Conservation (phyloP, 352 stramenopile species). For the Phytophthora lateralis region DNA sequence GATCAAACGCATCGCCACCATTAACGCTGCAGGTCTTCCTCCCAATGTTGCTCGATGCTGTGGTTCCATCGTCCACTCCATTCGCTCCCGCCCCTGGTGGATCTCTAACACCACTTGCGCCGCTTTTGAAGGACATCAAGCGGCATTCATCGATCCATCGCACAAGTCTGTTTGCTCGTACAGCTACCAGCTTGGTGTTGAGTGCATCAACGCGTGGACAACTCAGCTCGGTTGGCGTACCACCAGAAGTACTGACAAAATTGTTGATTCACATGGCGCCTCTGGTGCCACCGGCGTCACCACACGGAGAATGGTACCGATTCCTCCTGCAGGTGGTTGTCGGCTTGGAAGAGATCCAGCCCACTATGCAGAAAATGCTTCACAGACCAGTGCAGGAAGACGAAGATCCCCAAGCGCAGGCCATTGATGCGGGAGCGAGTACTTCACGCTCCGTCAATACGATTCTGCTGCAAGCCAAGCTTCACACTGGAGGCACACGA, state of each 20-base stretch:
- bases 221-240: conserved; percentile 4
- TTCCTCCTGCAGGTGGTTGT: conserved; percentile 35
- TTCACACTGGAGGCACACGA: neutral
- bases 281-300: conserved; percentile 17
- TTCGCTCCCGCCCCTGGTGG: neutral
- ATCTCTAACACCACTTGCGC: neutral
- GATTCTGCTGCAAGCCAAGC: conserved; percentile 31
- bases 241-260: conserved; percentile 16
- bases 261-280: conserved; percentile 24
- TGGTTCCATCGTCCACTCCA: conserved; percentile 1
- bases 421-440: neutral
- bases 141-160: conserved; percentile 13
- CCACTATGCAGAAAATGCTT: conserved; percentile 1
- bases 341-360: conserved; percentile 16
- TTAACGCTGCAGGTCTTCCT: conserved; percentile 41
- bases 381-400: neutral
- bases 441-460: conserved; percentile 13
- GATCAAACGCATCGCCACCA: conserved; percentile 14
- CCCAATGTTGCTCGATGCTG: conserved; percentile 34
- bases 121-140: conserved; percentile 11
- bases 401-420: neutral
- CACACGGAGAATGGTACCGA: conserved; percentile 28
- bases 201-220: conserved; percentile 10
- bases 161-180: conserved; percentile 7
- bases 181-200: conserved; percentile 5